phyloP scores from a whole-genome alignment of 352 stramenopile species.

The Synura sp. region DNA sequence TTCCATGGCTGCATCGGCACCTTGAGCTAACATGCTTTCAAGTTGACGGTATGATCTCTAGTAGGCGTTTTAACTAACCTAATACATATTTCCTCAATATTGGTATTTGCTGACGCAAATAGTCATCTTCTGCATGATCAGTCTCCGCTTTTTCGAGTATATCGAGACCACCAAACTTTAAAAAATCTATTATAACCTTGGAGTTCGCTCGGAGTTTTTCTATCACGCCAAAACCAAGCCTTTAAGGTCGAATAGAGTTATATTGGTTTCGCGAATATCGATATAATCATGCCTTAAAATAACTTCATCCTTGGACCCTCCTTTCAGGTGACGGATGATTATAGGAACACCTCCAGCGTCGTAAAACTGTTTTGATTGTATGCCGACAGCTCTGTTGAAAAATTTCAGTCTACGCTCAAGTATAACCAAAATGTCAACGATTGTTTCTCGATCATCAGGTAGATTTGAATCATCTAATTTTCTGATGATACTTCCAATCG shows the following conservation, averaged over 20 bases:
- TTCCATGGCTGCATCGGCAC: not conserved
- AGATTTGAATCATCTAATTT: not conserved
- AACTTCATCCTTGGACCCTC: not conserved
- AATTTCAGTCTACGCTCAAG: not conserved
- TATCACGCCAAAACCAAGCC: no score
- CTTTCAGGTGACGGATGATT: not conserved
- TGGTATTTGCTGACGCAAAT: not conserved
- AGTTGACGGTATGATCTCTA: not conserved
- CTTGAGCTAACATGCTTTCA: not conserved
- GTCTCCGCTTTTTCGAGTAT: not conserved
- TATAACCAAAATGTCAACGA: not conserved
- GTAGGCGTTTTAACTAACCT: not conserved
- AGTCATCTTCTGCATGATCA: not conserved
- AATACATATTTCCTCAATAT: not conserved
- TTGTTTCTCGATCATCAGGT: not conserved
- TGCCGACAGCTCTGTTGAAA: no score
- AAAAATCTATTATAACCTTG: constrained; percentile 16
- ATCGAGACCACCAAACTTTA: not conserved
- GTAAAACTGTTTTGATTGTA: not conserved
- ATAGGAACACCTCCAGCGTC: not conserved
- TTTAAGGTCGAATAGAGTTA: no score
- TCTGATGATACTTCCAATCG: no score
- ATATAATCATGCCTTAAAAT: not conserved
- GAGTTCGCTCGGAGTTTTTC: no score
- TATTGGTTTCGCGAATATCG: not conserved